A percentile compares a stretch with the other conserved stretches of the same genome.
Conservation (phyloP, 805 yeast species). For the Cyberlindnera mrakii region DNA sequence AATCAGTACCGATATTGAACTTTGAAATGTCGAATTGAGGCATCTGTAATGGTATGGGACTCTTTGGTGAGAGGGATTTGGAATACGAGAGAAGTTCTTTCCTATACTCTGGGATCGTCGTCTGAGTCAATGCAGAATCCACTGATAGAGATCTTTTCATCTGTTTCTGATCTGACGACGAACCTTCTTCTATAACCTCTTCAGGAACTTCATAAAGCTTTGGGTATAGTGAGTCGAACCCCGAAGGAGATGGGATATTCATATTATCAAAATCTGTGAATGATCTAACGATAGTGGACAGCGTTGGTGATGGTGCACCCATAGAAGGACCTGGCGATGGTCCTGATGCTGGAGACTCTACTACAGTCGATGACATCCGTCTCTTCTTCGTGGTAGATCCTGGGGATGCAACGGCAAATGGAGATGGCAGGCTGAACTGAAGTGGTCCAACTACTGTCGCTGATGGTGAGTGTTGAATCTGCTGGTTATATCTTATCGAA, state of each 20-base stretch:
- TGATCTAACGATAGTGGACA: constrained; percentile 18
- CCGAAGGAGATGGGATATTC: constrained; percentile 16
- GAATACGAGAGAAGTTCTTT: constrained; percentile 15
- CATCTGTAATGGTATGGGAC: background rate
- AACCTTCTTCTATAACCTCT: constrained; percentile 9
- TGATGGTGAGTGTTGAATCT: background rate
- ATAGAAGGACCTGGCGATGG: background rate
- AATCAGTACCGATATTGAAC: constrained; percentile 3
- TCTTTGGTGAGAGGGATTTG: constrained; percentile 5
- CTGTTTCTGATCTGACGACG: background rate
- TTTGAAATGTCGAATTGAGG: background rate
- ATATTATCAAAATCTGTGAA: constrained; percentile 21
- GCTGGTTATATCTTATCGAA: background rate
- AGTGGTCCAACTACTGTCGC: background rate
- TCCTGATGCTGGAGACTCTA: background rate
- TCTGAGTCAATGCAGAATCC: constrained; percentile 13
- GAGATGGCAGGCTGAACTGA: constrained; percentile 2
- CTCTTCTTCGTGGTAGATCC: background rate
- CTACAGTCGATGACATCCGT: background rate
- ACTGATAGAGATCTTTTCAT: constrained; percentile 15
- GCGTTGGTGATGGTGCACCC: constrained; percentile 12
- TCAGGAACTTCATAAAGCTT: constrained; percentile 4
- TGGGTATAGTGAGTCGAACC: constrained; percentile 10
- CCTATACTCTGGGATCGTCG: constrained; percentile 21
- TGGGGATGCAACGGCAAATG: constrained; percentile 1